Evolutionary conservation across 495 filamentous ascomycete species (phyloP).

Genomic region (Tuber indicum): DNA sequence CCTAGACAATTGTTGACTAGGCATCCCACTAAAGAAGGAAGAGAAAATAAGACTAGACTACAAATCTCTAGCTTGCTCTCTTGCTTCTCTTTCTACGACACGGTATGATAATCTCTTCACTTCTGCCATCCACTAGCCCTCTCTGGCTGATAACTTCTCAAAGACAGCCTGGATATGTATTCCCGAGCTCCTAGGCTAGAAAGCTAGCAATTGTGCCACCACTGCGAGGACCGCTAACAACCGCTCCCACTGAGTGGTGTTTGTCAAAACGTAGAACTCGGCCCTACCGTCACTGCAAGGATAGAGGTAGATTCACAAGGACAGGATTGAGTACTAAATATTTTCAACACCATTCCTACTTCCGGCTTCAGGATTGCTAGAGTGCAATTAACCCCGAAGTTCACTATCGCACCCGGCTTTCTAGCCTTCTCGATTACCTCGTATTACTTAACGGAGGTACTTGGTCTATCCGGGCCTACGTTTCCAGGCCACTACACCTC

Average conservation of each 20-base stretch:
- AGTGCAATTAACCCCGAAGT: background rate
- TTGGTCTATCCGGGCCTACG: background rate
- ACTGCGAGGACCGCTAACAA: background rate
- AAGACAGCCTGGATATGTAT: background rate
- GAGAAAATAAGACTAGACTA: background rate
- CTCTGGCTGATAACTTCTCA: background rate
- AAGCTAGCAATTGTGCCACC: background rate
- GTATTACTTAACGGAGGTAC: background rate
- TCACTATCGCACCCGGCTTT: background rate
- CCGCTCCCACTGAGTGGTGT: background rate
- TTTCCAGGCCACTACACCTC: background rate
- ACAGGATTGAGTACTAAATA: background rate
- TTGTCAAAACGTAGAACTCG: background rate
- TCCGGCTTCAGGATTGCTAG: background rate
- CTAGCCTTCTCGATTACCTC: background rate
- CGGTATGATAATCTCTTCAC: background rate
- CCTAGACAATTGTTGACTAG: background rate
- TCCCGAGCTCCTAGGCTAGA: background rate
- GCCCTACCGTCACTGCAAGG: background rate
- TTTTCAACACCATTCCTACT: background rate
- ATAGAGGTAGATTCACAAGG: background rate
- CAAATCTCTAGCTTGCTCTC: background rate
- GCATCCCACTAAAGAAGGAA: background rate
- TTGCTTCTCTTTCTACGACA: background rate
- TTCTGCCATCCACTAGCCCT: background rate